Percentiles rank a stretch among this genome's conserved stretches.
phyloP scores from a whole-genome alignment of 78 protist genomes.

The Monocercomonoides exilis region DNA sequence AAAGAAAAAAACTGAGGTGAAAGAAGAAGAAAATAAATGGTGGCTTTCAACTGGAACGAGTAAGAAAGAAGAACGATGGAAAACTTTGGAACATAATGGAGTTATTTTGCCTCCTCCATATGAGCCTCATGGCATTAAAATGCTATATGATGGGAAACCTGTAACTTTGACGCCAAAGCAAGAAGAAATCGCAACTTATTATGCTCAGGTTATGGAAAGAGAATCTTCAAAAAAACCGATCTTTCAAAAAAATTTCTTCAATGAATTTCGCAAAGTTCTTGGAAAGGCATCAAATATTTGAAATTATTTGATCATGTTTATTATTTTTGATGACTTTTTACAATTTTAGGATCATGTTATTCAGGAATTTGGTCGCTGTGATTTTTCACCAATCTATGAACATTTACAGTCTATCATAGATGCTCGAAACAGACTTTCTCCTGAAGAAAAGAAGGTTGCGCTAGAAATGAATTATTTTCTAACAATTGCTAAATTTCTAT shows the following conservation, averaged over 20 bases:
- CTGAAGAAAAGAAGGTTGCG: constrained; percentile 7
- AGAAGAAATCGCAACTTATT: constrained; percentile 39
- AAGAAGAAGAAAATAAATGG: neutral
- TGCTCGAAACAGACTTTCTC: constrained; percentile 11
- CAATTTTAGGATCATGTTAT: constrained; percentile 20
- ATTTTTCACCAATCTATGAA: constrained; percentile 65
- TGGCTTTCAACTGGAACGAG: neutral
- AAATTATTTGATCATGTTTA: neutral
- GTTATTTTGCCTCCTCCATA: constrained; percentile 26
- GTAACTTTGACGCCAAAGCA: constrained; percentile 8
- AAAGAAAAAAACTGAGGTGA: too few species aligned
- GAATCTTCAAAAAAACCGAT: neutral
- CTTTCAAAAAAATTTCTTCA: constrained; percentile 26
- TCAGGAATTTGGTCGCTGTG: constrained; percentile 41
- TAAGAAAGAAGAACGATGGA: constrained; percentile 19
- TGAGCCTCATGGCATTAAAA: constrained; percentile 24
- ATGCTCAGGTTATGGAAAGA: constrained; percentile 10
- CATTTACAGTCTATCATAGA: constrained; percentile 42
- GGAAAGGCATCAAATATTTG: neutral
- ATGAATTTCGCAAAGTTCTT: constrained; percentile 13
- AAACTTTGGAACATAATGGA: constrained; percentile 24
- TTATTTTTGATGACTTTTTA: neutral
- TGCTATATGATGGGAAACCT: constrained; percentile 10
- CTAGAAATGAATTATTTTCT: neutral
- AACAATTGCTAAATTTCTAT: neutral